These are phyloP conservation scores for Cerioporus squamosus DNA, from an alignment of 1,284 basidiomycete genomes.

Conservation along the genomic window DNA sequence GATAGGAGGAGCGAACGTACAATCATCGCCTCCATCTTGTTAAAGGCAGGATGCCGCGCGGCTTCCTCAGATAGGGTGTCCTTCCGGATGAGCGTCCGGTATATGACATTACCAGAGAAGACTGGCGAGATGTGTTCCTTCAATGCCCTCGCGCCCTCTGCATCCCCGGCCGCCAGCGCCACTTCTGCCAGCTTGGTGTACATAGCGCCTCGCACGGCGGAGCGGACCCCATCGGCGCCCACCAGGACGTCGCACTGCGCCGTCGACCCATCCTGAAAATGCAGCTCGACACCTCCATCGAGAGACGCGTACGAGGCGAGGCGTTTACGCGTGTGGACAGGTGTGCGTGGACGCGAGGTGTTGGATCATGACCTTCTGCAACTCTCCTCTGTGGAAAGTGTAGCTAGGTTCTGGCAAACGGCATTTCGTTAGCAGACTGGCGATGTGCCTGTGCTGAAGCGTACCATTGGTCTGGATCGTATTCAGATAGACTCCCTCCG, in stretches of 20 bases:
- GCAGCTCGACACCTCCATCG: conserved; percentile 13
- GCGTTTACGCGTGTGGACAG: conserved; percentile 4
- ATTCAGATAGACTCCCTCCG: conserved; percentile 48
- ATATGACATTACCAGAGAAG: conserved; percentile 19
- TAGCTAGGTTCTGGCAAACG: conserved; percentile 42
- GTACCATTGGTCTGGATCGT: conserved; percentile 29
- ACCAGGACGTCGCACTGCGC: conserved; percentile 47
- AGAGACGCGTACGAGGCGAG: conserved; percentile 30
- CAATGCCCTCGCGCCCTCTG: conserved; percentile 2
- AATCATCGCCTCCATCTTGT: not conserved
- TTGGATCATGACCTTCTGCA: conserved; percentile 50
- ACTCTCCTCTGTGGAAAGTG: conserved; percentile 54
- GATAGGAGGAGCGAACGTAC: not conserved
- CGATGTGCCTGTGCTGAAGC: not conserved
- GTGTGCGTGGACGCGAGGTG: conserved; percentile 15
- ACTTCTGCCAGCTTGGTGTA: conserved; percentile 15
- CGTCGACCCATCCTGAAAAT: conserved; percentile 43
- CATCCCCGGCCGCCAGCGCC: not conserved
- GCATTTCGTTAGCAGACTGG: not conserved
- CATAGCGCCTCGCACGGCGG: conserved; percentile 44
- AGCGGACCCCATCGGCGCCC: conserved; percentile 52
- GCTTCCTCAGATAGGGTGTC: not conserved
- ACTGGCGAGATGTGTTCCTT: conserved; percentile 1
- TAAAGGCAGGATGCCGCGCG: not conserved
- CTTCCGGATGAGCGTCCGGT: conserved; percentile 15